Evolutionary conservation across 2,329 filamentous ascomycete genomes (phyloP).

Genomic region (Cordyceps farinosa): DNA sequence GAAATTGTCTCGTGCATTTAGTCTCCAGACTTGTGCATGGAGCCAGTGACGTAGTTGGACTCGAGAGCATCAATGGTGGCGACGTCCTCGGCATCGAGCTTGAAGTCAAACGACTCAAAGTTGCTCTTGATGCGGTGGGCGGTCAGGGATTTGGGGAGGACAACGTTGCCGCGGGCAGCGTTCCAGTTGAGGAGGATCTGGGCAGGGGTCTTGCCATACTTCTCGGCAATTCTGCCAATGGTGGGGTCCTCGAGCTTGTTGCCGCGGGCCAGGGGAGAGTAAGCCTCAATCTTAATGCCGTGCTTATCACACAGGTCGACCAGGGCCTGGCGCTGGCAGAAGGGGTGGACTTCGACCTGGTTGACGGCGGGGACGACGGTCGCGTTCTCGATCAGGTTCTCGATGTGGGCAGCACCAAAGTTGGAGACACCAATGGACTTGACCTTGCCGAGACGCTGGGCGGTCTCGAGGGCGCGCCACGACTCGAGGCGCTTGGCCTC

Average conservation of each 20-base stretch:
- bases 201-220: constrained; percentile 67
- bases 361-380: constrained; percentile 64
- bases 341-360: constrained; percentile 78
- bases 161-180: constrained; percentile 69
- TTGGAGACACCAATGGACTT: constrained; percentile 74
- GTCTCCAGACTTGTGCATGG: constrained; percentile 39
- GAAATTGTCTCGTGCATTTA: constrained; percentile 23
- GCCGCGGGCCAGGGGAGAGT: constrained; percentile 68
- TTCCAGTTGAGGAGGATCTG: constrained; percentile 79
- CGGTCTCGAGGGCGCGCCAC: constrained; percentile 68
- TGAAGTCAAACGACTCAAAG: constrained; percentile 57
- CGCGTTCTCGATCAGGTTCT: constrained; percentile 54
- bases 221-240: constrained; percentile 59
- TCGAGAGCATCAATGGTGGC: constrained; percentile 60
- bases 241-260: constrained; percentile 63
- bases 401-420: constrained; percentile 63
- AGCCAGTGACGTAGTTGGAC: constrained; percentile 67
- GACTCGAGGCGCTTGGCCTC: constrained; percentile 64
- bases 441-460: constrained; percentile 62
- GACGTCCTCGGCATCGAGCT: constrained; percentile 60
- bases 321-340: constrained; percentile 60
- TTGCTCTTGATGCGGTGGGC: constrained; percentile 64
- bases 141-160: constrained; percentile 69
- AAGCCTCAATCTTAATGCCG: constrained; percentile 54
- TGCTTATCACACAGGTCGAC: constrained; percentile 54